Conservation (phyloP, 2,329 filamentous ascomycete genomes). For the Ophiostoma sp. region DNA sequence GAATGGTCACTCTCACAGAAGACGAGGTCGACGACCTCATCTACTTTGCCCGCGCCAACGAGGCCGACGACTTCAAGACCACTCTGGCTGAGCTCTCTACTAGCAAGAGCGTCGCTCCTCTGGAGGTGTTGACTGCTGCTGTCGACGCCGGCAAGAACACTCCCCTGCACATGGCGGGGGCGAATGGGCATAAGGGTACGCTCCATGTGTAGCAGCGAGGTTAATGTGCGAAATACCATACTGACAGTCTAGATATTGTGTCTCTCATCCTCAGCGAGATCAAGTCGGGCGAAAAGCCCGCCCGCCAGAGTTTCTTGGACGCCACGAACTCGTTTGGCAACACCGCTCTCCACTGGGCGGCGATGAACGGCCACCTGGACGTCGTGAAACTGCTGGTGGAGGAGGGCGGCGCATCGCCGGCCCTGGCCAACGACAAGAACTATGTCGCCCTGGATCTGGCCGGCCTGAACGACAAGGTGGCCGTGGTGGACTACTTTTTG, state of each 20-base stretch:
- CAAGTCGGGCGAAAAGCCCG: conserved; percentile 43
- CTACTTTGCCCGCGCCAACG: conserved; percentile 79
- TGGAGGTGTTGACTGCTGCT: conserved; percentile 64
- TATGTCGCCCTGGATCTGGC: conserved; percentile 78
- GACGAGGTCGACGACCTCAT: conserved; percentile 91
- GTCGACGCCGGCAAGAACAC: conserved; percentile 77
- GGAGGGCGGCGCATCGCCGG: conserved; percentile 75
- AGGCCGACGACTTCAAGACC: conserved; percentile 65
- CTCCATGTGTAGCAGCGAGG: not conserved
- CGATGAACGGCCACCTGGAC: conserved; percentile 81
- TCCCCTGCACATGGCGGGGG: conserved; percentile 86
- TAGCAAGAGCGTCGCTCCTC: conserved; percentile 51
- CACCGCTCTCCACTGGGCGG: conserved; percentile 91
- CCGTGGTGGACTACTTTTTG: conserved; percentile 63
- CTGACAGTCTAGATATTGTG: conserved; percentile 39
- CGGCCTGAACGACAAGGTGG: conserved; percentile 66
- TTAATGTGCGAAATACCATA: not conserved
- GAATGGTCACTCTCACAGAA: conserved; percentile 55
- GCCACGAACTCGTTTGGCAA: conserved; percentile 79
- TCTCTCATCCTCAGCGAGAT: conserved; percentile 47
- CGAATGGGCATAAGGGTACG: conserved; percentile 80
- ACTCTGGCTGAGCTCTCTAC: conserved; percentile 63
- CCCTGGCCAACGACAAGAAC: conserved; percentile 77
- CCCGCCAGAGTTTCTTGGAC: conserved; percentile 60
- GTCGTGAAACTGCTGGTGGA: conserved; percentile 76